These are phyloP conservation scores for Paramyrothecium roridum DNA, from an alignment of 2,329 filamentous ascomycete species.

Conservation along the genomic window DNA sequence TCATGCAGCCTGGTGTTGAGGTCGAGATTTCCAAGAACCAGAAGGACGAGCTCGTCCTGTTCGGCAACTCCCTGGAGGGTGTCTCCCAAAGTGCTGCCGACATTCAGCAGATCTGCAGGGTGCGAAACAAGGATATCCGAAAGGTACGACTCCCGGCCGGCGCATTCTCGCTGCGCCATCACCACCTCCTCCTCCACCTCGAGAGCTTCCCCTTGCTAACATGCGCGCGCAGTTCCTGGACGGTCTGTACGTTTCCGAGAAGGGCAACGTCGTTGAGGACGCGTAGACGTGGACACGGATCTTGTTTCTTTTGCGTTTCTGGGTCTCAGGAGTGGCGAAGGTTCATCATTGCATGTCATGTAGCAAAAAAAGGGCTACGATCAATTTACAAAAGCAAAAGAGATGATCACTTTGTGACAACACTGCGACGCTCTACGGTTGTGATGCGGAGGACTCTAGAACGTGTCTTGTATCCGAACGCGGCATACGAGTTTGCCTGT, in stretches of 20 bases:
- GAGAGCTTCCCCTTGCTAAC: constrained; percentile 13
- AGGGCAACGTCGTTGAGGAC: constrained; percentile 85
- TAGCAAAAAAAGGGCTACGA: constrained; percentile 47
- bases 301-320: constrained; percentile 57
- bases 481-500: background rate
- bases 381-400: constrained; percentile 34
- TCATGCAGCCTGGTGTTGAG: constrained; percentile 86
- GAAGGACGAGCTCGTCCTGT: constrained; percentile 96
- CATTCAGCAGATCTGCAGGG: constrained; percentile 99
- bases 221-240: constrained; percentile 78
- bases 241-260: constrained; percentile 99
- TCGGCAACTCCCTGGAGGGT: constrained; percentile 92
- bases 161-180: background rate
- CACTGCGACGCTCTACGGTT: background rate
- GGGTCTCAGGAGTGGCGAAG: constrained; percentile 62
- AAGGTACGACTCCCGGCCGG: constrained; percentile 58
- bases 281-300: constrained; percentile 39
- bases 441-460: background rate
- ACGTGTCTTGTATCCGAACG: background rate
- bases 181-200: background rate
- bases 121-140: constrained; percentile 99
- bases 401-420: constrained; percentile 26
- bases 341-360: constrained; percentile 60
- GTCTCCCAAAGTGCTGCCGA: constrained; percentile 98
- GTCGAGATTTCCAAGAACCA: constrained; percentile 85